Evolutionary conservation across 805 yeast genomes (phyloP), one percentile per base, ranked within the genome.

Genomic region (Pichia thaimueangensis): DNA sequence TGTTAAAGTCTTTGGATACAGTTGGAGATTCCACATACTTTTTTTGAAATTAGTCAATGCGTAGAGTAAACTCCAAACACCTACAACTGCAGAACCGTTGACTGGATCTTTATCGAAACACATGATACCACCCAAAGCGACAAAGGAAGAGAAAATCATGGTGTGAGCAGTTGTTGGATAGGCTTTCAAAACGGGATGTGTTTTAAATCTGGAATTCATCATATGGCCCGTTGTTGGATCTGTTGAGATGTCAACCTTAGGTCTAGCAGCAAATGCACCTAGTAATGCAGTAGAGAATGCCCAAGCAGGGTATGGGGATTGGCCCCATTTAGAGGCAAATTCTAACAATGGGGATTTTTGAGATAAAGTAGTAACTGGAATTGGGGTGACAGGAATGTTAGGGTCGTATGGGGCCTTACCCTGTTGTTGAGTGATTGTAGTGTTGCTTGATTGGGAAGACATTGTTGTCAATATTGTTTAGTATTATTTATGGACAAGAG

Each of bases 61-160:
- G 54, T 86, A 89, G 45, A 88, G 61, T 7, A 83, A 59, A 7
- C 86, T 76, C 96, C 96, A 89, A 2, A 93, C 94, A 53, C 76
- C 69, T 6, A 74, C 67, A 55, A 88, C 82, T 0, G 95, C 96
- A 1, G 91, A 71, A 3, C 95, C 96, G 61, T 84, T 80, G 35
- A 73, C 71, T 17, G 77, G 62, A 54, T 87, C 96, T 13, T 85
- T 81, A 56, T 88, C 96, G 49, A 70, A 69, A 31, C 82, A 73
- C 68, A 88, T 82, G 67, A 76, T 82, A 3, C 85, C 79, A 21
- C 91, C 91, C 16, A 82, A 59, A 1, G 78, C 78, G 44, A 74
- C 64, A 30, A 84, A 78, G 1, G 73, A 63, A 5, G 86, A 83
- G 57, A 84, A 84, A 10, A 79, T 53, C 21, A 73, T 55, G 29